A percentile compares a stretch with the other conserved stretches of the same genome.
These are phyloP conservation scores for Mucor lusitanicus DNA, from an alignment of 371 early-diverging fungal genomes.

Conservation along the genomic window DNA sequence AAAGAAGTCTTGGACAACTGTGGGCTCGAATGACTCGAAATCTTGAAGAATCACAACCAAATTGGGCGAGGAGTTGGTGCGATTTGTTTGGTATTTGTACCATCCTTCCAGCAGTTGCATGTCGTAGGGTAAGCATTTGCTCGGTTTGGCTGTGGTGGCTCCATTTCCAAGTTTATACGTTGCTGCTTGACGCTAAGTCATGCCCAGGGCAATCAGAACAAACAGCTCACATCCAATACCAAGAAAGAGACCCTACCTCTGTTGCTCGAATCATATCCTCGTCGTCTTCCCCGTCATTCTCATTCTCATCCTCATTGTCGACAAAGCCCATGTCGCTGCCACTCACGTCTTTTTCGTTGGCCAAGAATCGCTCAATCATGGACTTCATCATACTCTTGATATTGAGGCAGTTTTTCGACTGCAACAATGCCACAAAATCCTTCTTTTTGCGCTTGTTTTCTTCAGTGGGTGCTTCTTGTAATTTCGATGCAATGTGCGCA, in stretches of 20 bases:
- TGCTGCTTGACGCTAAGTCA: neutral
- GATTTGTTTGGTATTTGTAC: conserved; percentile 47
- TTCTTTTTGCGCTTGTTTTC: conserved; percentile 18
- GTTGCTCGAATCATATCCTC: conserved; percentile 14
- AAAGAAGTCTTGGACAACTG: conserved; percentile 74
- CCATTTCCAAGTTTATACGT: conserved; percentile 9
- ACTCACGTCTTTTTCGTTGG: conserved; percentile 13
- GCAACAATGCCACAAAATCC: conserved; percentile 64
- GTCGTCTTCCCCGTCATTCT: conserved; percentile 31
- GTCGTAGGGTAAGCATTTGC: conserved; percentile 51
- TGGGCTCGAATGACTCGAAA: conserved; percentile 81
- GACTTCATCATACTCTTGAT: conserved; percentile 55
- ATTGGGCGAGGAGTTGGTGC: conserved; percentile 28
- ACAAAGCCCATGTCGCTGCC: conserved; percentile 21
- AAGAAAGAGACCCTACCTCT: neutral
- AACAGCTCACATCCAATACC: too few relatives aligned
- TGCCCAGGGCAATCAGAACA: neutral
- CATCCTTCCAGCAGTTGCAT: conserved; percentile 67
- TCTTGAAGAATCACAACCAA: conserved; percentile 83
- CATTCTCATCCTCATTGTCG: conserved; percentile 24
- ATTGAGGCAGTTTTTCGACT: conserved; percentile 65
- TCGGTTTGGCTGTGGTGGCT: conserved; percentile 10
- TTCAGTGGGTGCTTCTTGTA: conserved; percentile 33
- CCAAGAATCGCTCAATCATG: conserved; percentile 66
- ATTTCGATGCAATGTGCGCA: conserved; percentile 48